Conservation (phyloP, 129 eudicot species). For the Flaveria ramosissima region DNA sequence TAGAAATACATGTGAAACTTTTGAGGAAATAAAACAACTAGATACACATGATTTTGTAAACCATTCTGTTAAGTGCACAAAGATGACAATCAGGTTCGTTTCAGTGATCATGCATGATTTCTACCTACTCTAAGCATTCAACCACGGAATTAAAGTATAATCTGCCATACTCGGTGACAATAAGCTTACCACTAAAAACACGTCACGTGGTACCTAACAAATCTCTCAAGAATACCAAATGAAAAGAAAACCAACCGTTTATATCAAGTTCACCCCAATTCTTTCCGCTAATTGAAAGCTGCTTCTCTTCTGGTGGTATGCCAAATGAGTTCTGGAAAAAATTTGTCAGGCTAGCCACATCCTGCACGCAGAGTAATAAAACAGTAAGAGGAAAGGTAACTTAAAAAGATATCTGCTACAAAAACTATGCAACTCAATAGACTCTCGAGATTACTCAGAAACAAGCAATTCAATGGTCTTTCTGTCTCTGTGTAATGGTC, state of each 20-base stretch:
- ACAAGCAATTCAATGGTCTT: slow-evolving; percentile 4
- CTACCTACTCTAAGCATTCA: neutral
- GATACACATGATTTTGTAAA: neutral
- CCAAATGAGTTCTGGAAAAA: slow-evolving; percentile 76
- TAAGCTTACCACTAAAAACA: neutral
- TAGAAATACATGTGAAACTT: slow-evolving; percentile 6
- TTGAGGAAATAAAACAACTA: neutral
- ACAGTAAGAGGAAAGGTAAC: neutral
- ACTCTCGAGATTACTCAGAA: neutral
- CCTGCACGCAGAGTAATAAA: slow-evolving; percentile 54
- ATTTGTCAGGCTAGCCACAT: slow-evolving; percentile 68
- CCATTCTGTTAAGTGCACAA: neutral
- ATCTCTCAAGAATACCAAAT: neutral
- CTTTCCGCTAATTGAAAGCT: slow-evolving; percentile 91
- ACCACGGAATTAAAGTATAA: neutral
- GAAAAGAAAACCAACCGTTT: slow-evolving; percentile 56
- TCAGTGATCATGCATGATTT: neutral
- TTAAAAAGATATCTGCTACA: neutral
- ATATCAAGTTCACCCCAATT: slow-evolving; percentile 96
- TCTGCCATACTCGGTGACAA: neutral
- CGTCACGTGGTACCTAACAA: neutral
- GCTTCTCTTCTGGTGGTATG: slow-evolving; percentile 83
- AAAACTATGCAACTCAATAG: neutral
- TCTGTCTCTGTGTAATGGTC: neutral
- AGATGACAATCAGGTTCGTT: neutral